Base-by-base conservation (phyloP, 306 rosid species). In the Quercus suber region DNA sequence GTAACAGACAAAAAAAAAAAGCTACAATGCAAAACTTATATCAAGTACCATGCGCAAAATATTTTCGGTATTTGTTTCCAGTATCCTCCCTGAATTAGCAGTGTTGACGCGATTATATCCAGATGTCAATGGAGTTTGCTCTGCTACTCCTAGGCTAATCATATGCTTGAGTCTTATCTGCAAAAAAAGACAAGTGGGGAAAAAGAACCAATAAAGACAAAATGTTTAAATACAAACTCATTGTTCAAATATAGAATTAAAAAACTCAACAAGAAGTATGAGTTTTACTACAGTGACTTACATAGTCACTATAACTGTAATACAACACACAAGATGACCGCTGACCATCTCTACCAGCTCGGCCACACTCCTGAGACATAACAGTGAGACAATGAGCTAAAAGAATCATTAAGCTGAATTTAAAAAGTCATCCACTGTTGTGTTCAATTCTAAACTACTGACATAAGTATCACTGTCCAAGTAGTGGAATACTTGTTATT, bases 311-410 rank as follows among this genome's bases (percentile, higher is more conserved):
- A 69, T 95, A 95, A 89, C 88, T 93, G 80, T 95, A 95, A 79
- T 93, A 95, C 79, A 95, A 78, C 81, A 95, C 83, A 82, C 99
- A 95, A 71, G 99, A 95, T 65, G 99, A 82, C 69, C 82, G 90
- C 74, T 81, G 99, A 82, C 99, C 99, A 82, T 95, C 99, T 87
- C 99, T 91, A 85, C 99, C 99, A 83, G 99, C 99, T 80, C 99
- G 97, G 43, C 99, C 98, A 81, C 99, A 95, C 78, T 95, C 99
- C 99, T 95, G 91, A 80, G 82, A 77, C 81, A 73, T 63, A 81
- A 71, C 60, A 30, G 61, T 56, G 43, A 49, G 0, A 28, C 35
- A 80, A 83, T 79, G 73, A 83, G 84, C 81, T 49, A 79, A 67
- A 79, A 72, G 59, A 56, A 60, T 55, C 52, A 84, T n/a, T 73